Evolutionary conservation across 495 filamentous ascomycete species (phyloP), one percentile per base, ranked within the genome.

Genomic region (Penicillium turbatum): DNA sequence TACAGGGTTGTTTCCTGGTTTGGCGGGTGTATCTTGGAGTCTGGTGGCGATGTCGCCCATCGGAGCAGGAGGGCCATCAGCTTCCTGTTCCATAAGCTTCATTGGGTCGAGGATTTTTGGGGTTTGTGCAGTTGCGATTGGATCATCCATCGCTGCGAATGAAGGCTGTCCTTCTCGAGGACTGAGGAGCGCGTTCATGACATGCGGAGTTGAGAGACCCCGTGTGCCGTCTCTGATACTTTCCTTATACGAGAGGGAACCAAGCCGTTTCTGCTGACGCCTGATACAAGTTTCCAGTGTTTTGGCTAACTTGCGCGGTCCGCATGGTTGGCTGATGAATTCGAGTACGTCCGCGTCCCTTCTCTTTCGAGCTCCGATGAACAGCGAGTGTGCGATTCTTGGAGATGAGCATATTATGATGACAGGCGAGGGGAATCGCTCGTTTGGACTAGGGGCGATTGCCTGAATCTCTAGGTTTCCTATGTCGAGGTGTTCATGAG

Each of bases 241-340:
- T 19, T 27, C 24, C 13, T 27, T 12, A 3, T 24, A 27, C 7
- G 1, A 17, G 12, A 34, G 7, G 3, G 13, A 30, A 39, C 30
- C 34, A 26, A 38, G 2, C 5, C 47, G 47, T n/a, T 36, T 4
- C 27, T 53, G 16, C 31, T 57, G 55, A n/a, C 42, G 38, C 6
- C 74, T 60, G 30, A 73, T 53, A 55, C 70, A 72, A 21, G 59
- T 49, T 31, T 61, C 53, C 8, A 83, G 58, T 32, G 76, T 69
- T 40, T 78, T 80, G 15, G 77, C 78, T 31, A 82, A 55, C 55
- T 83, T 83, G 48, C 76, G 72, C n/a, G 80, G 79, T 5, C 79
- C 81, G 49, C 66, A 74, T 21, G 73, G 73, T 44, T 74, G 74
- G 21, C 72, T 65, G n/a, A 76, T 58, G 32, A 70, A 59, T 37